Evolutionary conservation across 257 asterid species (phyloP).

Genomic region (Nicotiana sylvestris): DNA sequence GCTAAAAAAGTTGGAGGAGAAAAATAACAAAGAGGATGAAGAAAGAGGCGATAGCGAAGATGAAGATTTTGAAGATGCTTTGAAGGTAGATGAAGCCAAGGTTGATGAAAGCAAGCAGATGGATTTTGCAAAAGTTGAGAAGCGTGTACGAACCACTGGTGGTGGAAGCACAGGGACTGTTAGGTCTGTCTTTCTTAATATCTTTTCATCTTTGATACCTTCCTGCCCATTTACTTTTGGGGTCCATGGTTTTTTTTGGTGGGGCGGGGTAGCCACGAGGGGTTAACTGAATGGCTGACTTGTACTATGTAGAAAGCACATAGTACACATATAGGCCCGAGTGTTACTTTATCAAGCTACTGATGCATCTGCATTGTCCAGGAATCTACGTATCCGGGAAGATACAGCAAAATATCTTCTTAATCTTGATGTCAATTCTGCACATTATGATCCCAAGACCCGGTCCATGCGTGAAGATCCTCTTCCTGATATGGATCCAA

Average conservation of each 20-base stretch:
- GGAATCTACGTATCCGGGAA: conserved; percentile 93
- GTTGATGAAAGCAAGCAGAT: conserved; percentile 99
- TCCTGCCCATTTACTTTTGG: neutral
- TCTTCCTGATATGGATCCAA: conserved; percentile 94
- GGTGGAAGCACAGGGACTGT: conserved; percentile 99
- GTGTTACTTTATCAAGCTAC: neutral
- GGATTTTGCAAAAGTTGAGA: conserved; percentile 98
- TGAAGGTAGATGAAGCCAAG: conserved; percentile 87
- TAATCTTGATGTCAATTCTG: conserved; percentile 87
- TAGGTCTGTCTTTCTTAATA: conserved; percentile 39
- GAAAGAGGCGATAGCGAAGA: conserved; percentile 79
- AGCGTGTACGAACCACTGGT: conserved; percentile 99
- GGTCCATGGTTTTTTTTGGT: neutral
- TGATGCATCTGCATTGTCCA: conserved; percentile 22
- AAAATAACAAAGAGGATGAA: conserved; percentile 46
- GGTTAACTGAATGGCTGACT: neutral
- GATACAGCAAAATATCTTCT: conserved; percentile 98
- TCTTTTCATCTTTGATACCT: neutral
- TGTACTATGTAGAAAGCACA: neutral
- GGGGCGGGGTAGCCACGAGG: neutral
- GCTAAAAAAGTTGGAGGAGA: conserved; percentile 87
- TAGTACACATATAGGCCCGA: neutral
- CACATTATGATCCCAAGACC: conserved; percentile 94
- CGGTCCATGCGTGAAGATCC: conserved; percentile 99
- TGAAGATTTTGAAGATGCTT: conserved; percentile 72